Conservation (phyloP, 116 monocot genomes). For the Dioscorea cayenensis region DNA sequence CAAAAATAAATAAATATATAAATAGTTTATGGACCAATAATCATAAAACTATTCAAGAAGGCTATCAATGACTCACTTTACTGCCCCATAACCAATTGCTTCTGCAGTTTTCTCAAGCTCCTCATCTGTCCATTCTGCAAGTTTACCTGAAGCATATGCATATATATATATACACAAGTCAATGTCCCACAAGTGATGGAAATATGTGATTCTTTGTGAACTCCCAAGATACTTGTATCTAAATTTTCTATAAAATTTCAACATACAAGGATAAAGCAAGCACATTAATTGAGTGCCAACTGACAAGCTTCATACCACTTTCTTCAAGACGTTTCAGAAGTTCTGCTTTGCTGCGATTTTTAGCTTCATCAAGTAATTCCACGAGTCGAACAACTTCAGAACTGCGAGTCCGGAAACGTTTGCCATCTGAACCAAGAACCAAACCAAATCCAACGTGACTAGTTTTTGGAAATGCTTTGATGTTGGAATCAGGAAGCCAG, state of each 20-base stretch:
- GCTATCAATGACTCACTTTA: constrained; percentile 58
- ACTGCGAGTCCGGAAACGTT: constrained; percentile 87
- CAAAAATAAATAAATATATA: too few relatives aligned
- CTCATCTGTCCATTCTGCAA: constrained; percentile 78
- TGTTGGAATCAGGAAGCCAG: constrained; percentile 49
- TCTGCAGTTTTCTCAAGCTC: constrained; percentile 85
- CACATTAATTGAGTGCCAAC: too few relatives aligned
- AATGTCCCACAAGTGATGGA: neutral
- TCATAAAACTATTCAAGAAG: neutral
- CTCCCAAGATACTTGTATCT: neutral
- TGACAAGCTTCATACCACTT: constrained; percentile 43
- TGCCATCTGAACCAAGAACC: constrained; percentile 96
- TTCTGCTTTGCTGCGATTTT: constrained; percentile 74
- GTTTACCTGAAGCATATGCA: constrained; percentile 44
- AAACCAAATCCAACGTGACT: constrained; percentile 92
- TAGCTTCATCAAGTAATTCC: constrained; percentile 96
- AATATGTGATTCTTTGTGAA: neutral
- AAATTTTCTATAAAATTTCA: neutral
- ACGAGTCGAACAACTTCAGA: constrained; percentile 91
- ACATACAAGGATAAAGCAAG: too few relatives aligned
- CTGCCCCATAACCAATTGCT: constrained; percentile 97
- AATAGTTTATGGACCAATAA: too few relatives aligned
- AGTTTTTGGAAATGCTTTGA: constrained; percentile 44
- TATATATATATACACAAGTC: neutral
- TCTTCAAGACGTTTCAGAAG: constrained; percentile 65